These are phyloP conservation scores for Globisporangium perplexum DNA, from an alignment of 352 stramenopile genomes.

Conservation along the genomic window DNA sequence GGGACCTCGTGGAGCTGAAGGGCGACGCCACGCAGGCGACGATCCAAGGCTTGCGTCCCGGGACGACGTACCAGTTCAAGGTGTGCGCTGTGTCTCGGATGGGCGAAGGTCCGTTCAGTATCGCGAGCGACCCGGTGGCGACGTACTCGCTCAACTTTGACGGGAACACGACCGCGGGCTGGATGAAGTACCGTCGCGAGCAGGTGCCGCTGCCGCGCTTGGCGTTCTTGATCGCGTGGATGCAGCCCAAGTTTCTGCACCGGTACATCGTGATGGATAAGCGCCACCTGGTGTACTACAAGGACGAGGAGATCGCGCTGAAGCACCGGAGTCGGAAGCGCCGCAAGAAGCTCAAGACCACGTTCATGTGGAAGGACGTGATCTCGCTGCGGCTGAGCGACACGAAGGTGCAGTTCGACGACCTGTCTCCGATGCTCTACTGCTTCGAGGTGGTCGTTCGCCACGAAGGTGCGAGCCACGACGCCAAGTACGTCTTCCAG, in stretches of 20 bases:
- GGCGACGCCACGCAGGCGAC: slow-evolving; percentile 42
- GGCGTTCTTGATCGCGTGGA: slow-evolving; percentile 47
- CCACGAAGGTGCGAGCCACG: slow-evolving; percentile 34
- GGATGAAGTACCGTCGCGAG: slow-evolving; percentile 83
- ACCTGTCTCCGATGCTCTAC: slow-evolving; percentile 76
- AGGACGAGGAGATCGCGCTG: slow-evolving; percentile 70
- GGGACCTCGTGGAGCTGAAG: slow-evolving; percentile 71
- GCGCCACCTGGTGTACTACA: slow-evolving; percentile 73
- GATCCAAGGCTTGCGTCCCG: slow-evolving; percentile 74
- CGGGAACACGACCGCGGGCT: slow-evolving; percentile 67
- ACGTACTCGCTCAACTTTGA: slow-evolving; percentile 75
- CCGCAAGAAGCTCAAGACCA: slow-evolving; percentile 73
- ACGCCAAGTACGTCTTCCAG: slow-evolving; percentile 82
- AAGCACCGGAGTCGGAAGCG: slow-evolving; percentile 75
- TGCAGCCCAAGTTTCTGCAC: slow-evolving; percentile 75
- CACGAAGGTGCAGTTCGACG: slow-evolving; percentile 73
- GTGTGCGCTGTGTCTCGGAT: slow-evolving; percentile 80
- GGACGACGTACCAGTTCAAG: slow-evolving; percentile 84
- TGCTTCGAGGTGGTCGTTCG: slow-evolving; percentile 73
- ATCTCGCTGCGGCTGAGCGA: slow-evolving; percentile 55
- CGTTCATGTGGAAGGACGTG: slow-evolving; percentile 68
- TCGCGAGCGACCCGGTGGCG: slow-evolving; percentile 56
- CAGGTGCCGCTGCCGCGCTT: slow-evolving; percentile 43
- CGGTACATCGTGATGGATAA: slow-evolving; percentile 79
- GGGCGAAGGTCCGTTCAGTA: slow-evolving; percentile 81